Percentiles rank a stretch among this genome's conserved stretches.
Evolutionary conservation across 169 alveolate genomes (phyloP).

Genomic region (Eimeria acervulina): DNA sequence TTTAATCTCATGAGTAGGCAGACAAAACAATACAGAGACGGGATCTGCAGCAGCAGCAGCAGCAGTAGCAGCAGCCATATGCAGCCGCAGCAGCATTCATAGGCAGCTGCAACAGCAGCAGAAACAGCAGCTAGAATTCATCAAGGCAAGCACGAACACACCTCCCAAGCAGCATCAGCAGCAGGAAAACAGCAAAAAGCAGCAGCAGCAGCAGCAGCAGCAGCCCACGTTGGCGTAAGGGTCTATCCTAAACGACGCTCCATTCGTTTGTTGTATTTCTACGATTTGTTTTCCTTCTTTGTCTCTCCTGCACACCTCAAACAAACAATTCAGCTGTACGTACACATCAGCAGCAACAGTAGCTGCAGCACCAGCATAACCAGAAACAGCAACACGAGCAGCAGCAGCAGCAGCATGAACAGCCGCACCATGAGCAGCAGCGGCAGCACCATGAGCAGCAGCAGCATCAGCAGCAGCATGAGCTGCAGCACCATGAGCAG

Average conservation of each 20-base stretch:
- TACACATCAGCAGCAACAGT: not conserved
- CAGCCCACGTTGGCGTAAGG: not conserved
- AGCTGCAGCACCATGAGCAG: too few species aligned
- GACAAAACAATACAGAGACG: not conserved
- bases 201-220: not conserved
- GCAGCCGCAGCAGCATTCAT: too few species aligned
- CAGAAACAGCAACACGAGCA: too few species aligned
- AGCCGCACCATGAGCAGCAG: too few species aligned
- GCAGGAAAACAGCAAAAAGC: not conserved
- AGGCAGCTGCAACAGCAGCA: not conserved
- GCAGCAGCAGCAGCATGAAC: not conserved
- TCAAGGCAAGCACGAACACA: too few species aligned
- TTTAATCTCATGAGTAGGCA: not conserved
- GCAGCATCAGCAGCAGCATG: not conserved
- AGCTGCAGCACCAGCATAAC: not conserved
- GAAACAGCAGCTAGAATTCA: constrained; percentile 4
- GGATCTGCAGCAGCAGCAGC: too few species aligned
- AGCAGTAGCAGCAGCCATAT: too few species aligned
- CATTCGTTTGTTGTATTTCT: not conserved
- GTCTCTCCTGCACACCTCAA: not conserved
- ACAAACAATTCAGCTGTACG: not conserved
- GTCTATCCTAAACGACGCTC: not conserved
- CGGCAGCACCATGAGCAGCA: constrained; percentile 25
- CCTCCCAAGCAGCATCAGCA: constrained; percentile 24
- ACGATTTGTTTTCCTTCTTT: not conserved